Evolutionary conservation across 768 basidiomycete species (phyloP), one percentile per base, ranked within the genome.

Genomic region (Aureoboletus auriporus): DNA sequence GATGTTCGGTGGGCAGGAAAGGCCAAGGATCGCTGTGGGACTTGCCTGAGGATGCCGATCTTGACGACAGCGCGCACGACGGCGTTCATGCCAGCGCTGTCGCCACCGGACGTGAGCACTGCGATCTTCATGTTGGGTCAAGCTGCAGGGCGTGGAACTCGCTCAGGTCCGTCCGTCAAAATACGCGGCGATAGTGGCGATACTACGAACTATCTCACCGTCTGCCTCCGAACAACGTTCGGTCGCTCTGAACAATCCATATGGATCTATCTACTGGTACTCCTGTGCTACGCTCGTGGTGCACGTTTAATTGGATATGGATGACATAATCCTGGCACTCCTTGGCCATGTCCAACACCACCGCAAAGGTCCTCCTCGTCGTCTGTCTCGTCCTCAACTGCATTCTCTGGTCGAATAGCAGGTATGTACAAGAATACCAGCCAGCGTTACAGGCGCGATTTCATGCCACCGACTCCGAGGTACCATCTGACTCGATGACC

Each of bases 21-120:
- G 36, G 34, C 11, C 35, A 29, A 33, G 28, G n/a, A 8, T n/a
- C 9, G 43, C 40, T 8, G 35, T 16, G 26, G 6, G 33, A 70
- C 82, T 56, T 63, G 93, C 93, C 86, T 86, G 53, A 93, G 75
- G 56, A 99, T 96, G 30, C 86, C 93, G 56, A 83, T 83, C 70
- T 93, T 93, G 55, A 98, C 95, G 39, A 93, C 86, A 1, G 93
- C 79, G 57, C 96, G 89, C 44, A 99, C 95, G 47, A 84, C 90
- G 29, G 93, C 92, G 64, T 95, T 94, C 91, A 93, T 92, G 61
- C 96, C 96, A 44, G 96, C 94, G 70, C 89, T 92, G 75, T 99
- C 96, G 63, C 96, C 95, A 39, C 95, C 96, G 3, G 87, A 90
- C 1, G 96, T 99, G 55, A 98, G 80, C 42, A 95, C 86, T 1